These are phyloP conservation scores for Annona cherimola DNA, from an alignment of 164 flowering plant genomes.

Conservation along the genomic window DNA sequence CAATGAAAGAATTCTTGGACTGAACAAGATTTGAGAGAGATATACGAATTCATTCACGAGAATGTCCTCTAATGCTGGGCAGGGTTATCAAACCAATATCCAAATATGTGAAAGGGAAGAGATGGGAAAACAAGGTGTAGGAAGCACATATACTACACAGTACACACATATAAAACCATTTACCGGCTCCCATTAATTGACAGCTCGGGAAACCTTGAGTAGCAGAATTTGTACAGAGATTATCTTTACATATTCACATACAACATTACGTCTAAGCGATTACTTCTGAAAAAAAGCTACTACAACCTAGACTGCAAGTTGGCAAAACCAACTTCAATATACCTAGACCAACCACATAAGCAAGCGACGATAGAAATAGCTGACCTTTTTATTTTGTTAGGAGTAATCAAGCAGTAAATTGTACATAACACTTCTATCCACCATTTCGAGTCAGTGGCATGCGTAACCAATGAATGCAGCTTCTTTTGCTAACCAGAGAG, in stretches of 20 bases:
- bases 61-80: not conserved
- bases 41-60: too few relatives aligned
- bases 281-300: not conserved
- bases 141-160: not conserved
- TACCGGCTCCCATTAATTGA: not conserved
- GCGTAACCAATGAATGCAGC: conserved; percentile 1
- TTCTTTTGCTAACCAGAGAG: conserved; percentile 1
- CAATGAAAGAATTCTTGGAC: too few relatives aligned
- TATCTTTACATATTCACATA: not conserved
- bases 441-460: not conserved
- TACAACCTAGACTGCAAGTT: not conserved
- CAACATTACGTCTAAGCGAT: not conserved
- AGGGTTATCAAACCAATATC: not conserved
- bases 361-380: not conserved
- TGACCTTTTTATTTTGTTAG: not conserved
- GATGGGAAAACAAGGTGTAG: not conserved
- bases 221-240: not conserved
- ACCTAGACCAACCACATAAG: not conserved
- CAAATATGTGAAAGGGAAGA: not conserved
- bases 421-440: not conserved
- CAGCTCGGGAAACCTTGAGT: not conserved
- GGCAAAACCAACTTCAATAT: not conserved
- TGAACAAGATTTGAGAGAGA: too few relatives aligned
- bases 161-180: too few relatives aligned
- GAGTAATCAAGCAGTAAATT: not conserved